Base-by-base conservation (phyloP, 2,329 filamentous ascomycete genomes). In the Cercospora brassicicola region DNA sequence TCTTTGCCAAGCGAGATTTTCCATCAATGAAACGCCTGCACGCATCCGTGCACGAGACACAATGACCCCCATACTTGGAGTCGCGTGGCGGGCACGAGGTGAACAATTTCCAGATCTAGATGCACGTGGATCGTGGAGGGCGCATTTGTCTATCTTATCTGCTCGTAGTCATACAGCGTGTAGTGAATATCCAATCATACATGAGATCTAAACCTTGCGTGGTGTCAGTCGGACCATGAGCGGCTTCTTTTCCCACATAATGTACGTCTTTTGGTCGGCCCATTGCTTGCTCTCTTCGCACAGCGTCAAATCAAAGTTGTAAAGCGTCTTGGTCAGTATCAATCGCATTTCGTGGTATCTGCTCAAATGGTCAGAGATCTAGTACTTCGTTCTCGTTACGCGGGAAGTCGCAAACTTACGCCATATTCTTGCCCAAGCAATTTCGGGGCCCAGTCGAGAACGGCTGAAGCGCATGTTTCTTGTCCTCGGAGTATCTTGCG, bases 321-420 rank as follows among this genome's bases (percentile, higher is more conserved):
- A 81, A 15, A 82, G 60, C 4, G 82, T 30, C 26, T 76, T 76
- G 7, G 79, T 73, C 30, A 83, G 68, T 1, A 80, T 76, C 2
- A 82, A 59, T 2, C 77, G 74, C 67, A 80, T 77, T 71, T 82
- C 79, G 56, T 77, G 75, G 65, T 77, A 79, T 6, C 61, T 63
- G 45, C n/a, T 55, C n/a, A 39, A 48, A 15, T 10, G 9, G 36
- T 53, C 30, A 36, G 55, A 1, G 26, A 11, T 18, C n/a, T 13
- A 4, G 11, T 9, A 4, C 11, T 18, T 36, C n/a, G 9, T 6
- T 6, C 69, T 74, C 15, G 11, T 11, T 13, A 28, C 2, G 1
- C 13, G 33, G 28, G n/a, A 6, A 1, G 0, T 30, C 18, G 51
- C 26, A 11, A 28, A 76, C 67, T 64, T 53, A 66, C 66, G 42